Evolutionary conservation across 148 eudicot genomes (phyloP), one percentile per base, ranked within the genome.

Genomic region (Vaccinium myrtillus): DNA sequence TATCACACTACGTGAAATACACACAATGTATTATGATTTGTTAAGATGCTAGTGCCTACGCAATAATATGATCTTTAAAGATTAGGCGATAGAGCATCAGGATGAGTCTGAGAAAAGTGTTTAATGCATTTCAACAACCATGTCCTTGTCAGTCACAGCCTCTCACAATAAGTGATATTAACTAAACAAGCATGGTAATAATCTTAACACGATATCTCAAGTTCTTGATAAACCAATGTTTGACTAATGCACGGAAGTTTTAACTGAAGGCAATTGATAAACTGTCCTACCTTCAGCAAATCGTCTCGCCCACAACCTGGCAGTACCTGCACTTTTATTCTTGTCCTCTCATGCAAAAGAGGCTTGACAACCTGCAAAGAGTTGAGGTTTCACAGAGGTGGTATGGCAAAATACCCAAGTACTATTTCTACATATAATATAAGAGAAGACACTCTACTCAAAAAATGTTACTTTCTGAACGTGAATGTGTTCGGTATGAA

Each of bases 341-440:
- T 89, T 25, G 98, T 95, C 81, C 98, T 92, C 85, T 95, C 98
- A 82, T 94, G 98, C 86, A 95, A 79, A 89, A 95, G 98, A 75
- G 98, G 98, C 88, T 86, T 95, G 77, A 95, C 98, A 49, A 94
- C 98, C 98, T 95, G 92, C 71, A 7, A 85, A 85, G 77, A 71
- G n/a, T 74, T 39, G 11, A 49, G 69, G 77, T 14, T 75, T 81
- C 75, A 56, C 76, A 51, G 32, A 70, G 78, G 19, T 53, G 19
- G 65, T 25, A 70, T 51, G 39, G 18, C 6, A 25, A 69, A 67
- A 69, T 25, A 69, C 36, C 74, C 63, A 77, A 51, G 51, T 6
- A 32, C 23, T 55, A 67, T 23, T 12, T 12, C 30, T 55, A 46
- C 11, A 51, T 65, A 59, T 6, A 30, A 51, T 65, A 59, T 6